These are phyloP conservation scores for Trichosporon ovoides DNA, from an alignment of 1,284 basidiomycete species.

Conservation along the genomic window DNA sequence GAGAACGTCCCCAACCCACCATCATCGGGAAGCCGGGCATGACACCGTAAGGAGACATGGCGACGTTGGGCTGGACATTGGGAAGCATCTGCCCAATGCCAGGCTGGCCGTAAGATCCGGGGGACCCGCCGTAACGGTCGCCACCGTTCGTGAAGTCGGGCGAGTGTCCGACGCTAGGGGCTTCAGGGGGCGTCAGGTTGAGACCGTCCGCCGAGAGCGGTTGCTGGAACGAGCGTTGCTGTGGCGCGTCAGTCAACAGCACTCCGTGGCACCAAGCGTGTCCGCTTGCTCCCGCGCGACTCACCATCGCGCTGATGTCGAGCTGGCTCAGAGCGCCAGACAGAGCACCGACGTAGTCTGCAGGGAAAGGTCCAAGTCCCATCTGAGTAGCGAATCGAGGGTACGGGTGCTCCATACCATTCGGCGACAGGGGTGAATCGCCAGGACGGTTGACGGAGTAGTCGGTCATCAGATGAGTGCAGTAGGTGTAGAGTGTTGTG, in stretches of 20 bases:
- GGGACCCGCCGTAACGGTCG: constrained; percentile 9
- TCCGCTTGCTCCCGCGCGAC: too few species aligned
- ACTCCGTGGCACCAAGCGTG: neutral
- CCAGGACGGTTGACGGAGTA: constrained; percentile 20
- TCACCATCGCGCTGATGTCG: constrained; percentile 19
- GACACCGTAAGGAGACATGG: constrained; percentile 11
- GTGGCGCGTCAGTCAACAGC: neutral
- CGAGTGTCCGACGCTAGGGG: constrained; percentile 17
- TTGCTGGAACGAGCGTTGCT: constrained; percentile 19
- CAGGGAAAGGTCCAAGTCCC: constrained; percentile 9
- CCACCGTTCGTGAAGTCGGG: constrained; percentile 19
- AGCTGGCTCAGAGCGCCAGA: constrained; percentile 19
- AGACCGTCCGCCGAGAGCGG: constrained; percentile 9
- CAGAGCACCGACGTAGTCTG: constrained; percentile 19
- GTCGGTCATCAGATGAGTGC: constrained; percentile 17
- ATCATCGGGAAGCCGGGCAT: constrained; percentile 18
- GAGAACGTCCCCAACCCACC: constrained; percentile 4
- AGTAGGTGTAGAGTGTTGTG: constrained; percentile 1
- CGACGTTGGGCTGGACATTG: constrained; percentile 4
- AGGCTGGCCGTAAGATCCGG: constrained; percentile 14
- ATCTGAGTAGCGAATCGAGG: constrained; percentile 14
- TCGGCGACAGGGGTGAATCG: constrained; percentile 17
- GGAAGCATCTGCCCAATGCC: constrained; percentile 8
- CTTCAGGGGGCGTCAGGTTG: constrained; percentile 11
- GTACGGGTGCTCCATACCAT: constrained; percentile 16